A percentile compares a stretch with the other conserved stretches of the same genome.
phyloP scores from a whole-genome alignment of 2,329 filamentous ascomycete genomes.

The Coniosporium tulheliwenetii region DNA sequence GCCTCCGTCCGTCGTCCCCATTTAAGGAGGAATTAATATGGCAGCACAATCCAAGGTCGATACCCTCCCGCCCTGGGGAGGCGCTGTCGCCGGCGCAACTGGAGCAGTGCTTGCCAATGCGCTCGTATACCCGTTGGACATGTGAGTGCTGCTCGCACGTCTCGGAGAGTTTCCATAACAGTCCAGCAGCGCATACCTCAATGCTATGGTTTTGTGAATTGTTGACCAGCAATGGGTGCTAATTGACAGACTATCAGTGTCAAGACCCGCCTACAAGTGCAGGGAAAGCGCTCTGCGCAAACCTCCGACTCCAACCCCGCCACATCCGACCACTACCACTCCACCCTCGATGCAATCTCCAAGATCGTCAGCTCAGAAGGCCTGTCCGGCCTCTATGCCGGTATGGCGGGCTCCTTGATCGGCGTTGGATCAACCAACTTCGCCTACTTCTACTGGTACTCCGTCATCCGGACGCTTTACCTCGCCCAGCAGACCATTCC shows the following conservation, averaged over 20 bases:
- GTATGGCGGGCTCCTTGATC: constrained; percentile 71
- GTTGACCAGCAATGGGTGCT: too few relatives aligned
- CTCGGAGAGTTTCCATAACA: neutral
- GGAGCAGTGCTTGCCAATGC: constrained; percentile 92
- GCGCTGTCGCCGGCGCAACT: constrained; percentile 79
- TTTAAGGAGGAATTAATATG: constrained; percentile 20
- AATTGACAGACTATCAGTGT: constrained; percentile 42
- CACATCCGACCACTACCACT: constrained; percentile 57
- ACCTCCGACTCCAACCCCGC: constrained; percentile 24
- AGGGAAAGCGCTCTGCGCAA: constrained; percentile 47
- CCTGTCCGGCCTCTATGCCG: constrained; percentile 67
- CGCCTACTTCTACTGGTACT: constrained; percentile 99
- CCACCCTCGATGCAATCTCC: constrained; percentile 73
- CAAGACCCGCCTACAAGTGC: constrained; percentile 91
- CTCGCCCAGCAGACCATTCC: constrained; percentile 40
- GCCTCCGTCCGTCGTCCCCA: too few relatives aligned
- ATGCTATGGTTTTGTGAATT: too few relatives aligned
- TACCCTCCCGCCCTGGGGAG: constrained; percentile 77
- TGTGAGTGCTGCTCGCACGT: constrained; percentile 44
- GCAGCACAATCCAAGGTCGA: constrained; percentile 46
- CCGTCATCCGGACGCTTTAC: constrained; percentile 70
- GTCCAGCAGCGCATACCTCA: too few relatives aligned
- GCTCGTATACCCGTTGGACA: constrained; percentile 88
- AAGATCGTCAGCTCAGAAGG: constrained; percentile 77
- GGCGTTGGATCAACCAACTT: constrained; percentile 97